phyloP scores from a whole-genome alignment of 2,329 filamentous ascomycete genomes.

The Pestalotiopsis sp. region DNA sequence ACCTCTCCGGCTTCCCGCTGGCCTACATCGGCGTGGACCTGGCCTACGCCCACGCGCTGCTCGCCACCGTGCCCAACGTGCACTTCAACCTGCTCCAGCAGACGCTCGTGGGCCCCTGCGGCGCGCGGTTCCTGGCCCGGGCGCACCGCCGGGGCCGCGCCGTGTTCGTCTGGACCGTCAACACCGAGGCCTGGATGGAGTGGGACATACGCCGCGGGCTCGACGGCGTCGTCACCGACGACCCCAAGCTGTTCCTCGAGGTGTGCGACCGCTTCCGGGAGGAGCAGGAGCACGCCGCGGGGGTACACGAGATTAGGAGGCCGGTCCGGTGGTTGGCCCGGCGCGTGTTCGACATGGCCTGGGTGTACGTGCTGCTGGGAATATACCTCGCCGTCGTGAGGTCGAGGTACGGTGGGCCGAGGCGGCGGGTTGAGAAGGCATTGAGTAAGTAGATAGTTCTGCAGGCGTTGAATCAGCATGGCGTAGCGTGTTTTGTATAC shows the following conservation, averaged over 20 bases:
- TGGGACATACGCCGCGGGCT: conserved; percentile 72
- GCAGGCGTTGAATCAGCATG: no score
- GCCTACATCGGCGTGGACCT: conserved; percentile 71
- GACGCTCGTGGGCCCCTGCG: conserved; percentile 69
- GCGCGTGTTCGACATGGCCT: background rate
- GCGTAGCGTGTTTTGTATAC: no score
- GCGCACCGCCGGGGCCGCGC: conserved; percentile 58
- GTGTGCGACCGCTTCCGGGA: conserved; percentile 47
- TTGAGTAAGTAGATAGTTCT: background rate
- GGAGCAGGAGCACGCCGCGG: background rate
- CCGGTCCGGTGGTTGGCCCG: background rate
- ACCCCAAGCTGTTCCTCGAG: conserved; percentile 69
- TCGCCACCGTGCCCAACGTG: conserved; percentile 64
- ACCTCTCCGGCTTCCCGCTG: conserved; percentile 65
- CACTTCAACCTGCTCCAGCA: conserved; percentile 79
- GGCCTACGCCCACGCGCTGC: conserved; percentile 72
- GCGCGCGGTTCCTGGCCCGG: conserved; percentile 66
- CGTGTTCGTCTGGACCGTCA: conserved; percentile 86
- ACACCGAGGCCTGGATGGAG: conserved; percentile 76
- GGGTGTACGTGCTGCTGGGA: background rate
- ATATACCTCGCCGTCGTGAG: background rate
- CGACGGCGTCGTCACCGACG: conserved; percentile 86
- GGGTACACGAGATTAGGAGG: background rate
- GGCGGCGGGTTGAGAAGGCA: background rate
- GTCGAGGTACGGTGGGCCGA: background rate